phyloP scores from a whole-genome alignment of 2,329 filamentous ascomycete species.

The Apiospora saccharicola region DNA sequence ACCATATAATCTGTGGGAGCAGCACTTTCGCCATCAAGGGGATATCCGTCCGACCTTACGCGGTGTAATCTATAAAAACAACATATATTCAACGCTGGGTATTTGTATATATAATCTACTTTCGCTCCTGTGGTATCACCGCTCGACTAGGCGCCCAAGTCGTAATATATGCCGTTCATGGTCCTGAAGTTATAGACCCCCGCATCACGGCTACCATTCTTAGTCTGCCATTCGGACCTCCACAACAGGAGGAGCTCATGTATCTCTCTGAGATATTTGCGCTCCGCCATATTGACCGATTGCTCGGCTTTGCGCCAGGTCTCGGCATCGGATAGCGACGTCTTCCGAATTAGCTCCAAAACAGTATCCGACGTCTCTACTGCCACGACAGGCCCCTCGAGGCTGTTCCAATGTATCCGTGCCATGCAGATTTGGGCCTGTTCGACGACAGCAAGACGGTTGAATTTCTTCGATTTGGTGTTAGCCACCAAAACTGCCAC shows the following conservation, averaged over 20 bases:
- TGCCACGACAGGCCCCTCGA: slow-evolving; percentile 82
- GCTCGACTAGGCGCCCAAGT: slow-evolving; percentile 60
- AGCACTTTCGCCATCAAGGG: no score
- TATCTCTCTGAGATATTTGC: slow-evolving; percentile 83
- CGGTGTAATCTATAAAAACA: not conserved
- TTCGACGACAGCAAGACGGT: slow-evolving; percentile 85
- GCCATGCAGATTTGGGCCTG: slow-evolving; percentile 69
- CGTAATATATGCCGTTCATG: slow-evolving; percentile 84
- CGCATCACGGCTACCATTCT: slow-evolving; percentile 69
- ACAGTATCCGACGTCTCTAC: slow-evolving; percentile 88
- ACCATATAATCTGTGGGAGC: no score
- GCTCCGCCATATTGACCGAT: slow-evolving; percentile 75
- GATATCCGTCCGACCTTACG: no score
- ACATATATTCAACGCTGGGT: not conserved
- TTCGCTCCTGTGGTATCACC: not conserved
- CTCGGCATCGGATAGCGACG: slow-evolving; percentile 79
- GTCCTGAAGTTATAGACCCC: slow-evolving; percentile 95
- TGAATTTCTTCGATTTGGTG: slow-evolving; percentile 89
- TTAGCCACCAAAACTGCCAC: slow-evolving; percentile 86
- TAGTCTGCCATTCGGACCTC: slow-evolving; percentile 63
- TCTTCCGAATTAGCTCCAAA: slow-evolving; percentile 77
- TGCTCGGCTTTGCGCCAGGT: slow-evolving; percentile 86
- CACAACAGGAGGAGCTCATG: slow-evolving; percentile 76
- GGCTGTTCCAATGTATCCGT: slow-evolving; percentile 72
- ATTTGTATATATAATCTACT: not conserved